Evolutionary conservation across 1,284 basidiomycete genomes (phyloP).

Genomic region (Irpex sp.): DNA sequence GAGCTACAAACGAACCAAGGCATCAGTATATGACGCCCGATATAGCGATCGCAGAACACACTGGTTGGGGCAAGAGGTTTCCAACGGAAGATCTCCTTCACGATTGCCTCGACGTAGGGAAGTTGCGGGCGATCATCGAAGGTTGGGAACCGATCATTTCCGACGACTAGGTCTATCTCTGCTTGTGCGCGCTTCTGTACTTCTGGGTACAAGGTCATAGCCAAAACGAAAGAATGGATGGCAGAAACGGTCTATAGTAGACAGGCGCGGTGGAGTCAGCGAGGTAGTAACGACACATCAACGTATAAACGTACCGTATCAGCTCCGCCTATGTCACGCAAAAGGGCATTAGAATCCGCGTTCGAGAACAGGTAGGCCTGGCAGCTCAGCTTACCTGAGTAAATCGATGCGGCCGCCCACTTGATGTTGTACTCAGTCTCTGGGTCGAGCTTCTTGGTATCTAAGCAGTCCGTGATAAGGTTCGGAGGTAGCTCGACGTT

Average conservation of each 20-base stretch:
- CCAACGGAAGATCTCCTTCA: slow-evolving; percentile 29
- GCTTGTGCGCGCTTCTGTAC: slow-evolving; percentile 28
- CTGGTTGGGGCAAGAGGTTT: slow-evolving; percentile 26
- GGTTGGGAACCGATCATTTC: slow-evolving; percentile 27
- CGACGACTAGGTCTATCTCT: slow-evolving; percentile 29
- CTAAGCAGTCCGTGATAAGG: slow-evolving; percentile 3
- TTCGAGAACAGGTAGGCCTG: not conserved
- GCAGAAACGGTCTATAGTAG: slow-evolving; percentile 25
- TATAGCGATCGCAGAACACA: slow-evolving; percentile 4
- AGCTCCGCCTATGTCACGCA: slow-evolving; percentile 19
- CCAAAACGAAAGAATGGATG: slow-evolving; percentile 25
- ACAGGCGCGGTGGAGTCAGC: not conserved
- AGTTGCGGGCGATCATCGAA: slow-evolving; percentile 27
- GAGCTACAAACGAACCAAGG: not conserved
- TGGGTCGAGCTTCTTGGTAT: not conserved
- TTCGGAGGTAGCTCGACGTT: not conserved
- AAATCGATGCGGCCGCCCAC: slow-evolving; percentile 8
- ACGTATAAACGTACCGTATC: slow-evolving; percentile 23
- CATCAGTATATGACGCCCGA: not conserved
- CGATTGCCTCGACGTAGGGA: slow-evolving; percentile 29
- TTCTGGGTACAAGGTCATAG: slow-evolving; percentile 31
- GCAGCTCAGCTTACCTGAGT: not conserved
- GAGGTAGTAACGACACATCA: not conserved
- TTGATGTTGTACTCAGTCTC: slow-evolving; percentile 9
- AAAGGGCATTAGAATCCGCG: not conserved